These are phyloP conservation scores for Amphibolis antarctica DNA, from an alignment of 106 monocot genomes.

Conservation along the genomic window DNA sequence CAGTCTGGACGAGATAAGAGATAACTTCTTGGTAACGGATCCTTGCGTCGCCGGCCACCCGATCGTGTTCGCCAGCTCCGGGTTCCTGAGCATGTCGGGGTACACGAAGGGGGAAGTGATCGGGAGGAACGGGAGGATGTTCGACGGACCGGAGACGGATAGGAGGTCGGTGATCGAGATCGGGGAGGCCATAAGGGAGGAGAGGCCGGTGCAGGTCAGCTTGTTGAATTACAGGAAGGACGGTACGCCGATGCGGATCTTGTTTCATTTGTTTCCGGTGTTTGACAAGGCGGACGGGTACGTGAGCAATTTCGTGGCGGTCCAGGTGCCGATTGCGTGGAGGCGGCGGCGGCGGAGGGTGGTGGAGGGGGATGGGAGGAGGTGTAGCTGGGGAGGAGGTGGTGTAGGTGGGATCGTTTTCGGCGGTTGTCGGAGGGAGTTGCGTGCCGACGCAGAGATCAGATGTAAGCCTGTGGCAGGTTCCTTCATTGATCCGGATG, in stretches of 20 bases:
- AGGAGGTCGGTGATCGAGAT: conserved; percentile 55
- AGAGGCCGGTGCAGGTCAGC: conserved; percentile 43
- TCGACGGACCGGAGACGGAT: conserved; percentile 73
- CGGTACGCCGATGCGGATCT: conserved; percentile 56
- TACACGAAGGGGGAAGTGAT: conserved; percentile 53
- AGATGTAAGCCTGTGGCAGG: conserved; percentile 23
- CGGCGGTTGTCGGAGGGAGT: conserved; percentile 51
- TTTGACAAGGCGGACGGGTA: conserved; percentile 35
- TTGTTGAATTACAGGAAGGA: conserved; percentile 77
- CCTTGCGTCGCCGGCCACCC: conserved; percentile 65
- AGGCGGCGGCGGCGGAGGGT: background rate
- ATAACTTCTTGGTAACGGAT: conserved; percentile 72
- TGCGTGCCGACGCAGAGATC: conserved; percentile 26
- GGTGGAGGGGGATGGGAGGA: conserved; percentile 2
- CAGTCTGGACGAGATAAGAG: conserved; percentile 50
- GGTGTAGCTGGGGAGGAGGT: background rate
- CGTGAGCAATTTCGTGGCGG: conserved; percentile 65
- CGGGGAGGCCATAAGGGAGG: conserved; percentile 65
- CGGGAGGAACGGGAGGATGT: conserved; percentile 68
- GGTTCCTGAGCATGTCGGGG: conserved; percentile 55
- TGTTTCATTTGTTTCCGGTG: conserved; percentile 71
- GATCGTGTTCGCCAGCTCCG: conserved; percentile 78
- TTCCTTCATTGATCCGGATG: conserved; percentile 34
- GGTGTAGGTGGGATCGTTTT: conserved; percentile 7
- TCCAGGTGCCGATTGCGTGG: conserved; percentile 61